phyloP scores from a whole-genome alignment of 257 asterid genomes.

The Nicotiana benthamiana region DNA sequence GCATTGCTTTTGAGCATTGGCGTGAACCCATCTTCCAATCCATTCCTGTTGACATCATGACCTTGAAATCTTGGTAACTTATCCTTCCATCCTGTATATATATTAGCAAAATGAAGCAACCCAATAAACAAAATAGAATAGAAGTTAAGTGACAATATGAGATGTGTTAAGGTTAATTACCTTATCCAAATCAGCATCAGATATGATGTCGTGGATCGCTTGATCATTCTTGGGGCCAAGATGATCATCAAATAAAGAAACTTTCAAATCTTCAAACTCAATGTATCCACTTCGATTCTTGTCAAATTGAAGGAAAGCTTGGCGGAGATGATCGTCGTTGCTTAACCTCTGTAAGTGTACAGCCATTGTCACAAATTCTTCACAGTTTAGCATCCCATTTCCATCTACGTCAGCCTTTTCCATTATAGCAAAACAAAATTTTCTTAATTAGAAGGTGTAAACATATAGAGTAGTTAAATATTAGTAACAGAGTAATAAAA shows the following conservation, averaged over 20 bases:
- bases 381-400: slow-evolving; percentile 56
- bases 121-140: not conserved
- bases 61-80: slow-evolving; percentile 66
- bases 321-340: slow-evolving; percentile 48
- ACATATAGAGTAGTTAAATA: too few relatives aligned
- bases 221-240: slow-evolving; percentile 43
- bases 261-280: slow-evolving; percentile 70
- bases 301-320: slow-evolving; percentile 60
- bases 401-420: slow-evolving; percentile 64
- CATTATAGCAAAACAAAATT: not conserved
- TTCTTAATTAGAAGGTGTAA: not conserved
- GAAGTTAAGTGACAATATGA: not conserved
- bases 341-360: slow-evolving; percentile 59
- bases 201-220: slow-evolving; percentile 55
- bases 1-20: slow-evolving; percentile 69
- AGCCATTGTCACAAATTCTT: slow-evolving; percentile 66
- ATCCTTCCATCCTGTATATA: slow-evolving; percentile 64
- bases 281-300: slow-evolving; percentile 62
- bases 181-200: slow-evolving; percentile 80
- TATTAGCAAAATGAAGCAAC: not conserved
- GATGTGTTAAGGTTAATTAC: slow-evolving; percentile 17
- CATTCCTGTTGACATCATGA: slow-evolving; percentile 80
- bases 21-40: slow-evolving; percentile 94
- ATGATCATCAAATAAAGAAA: slow-evolving; percentile 45
- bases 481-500: too few relatives aligned